Percentiles rank a stretch among this genome's conserved stretches.
These are phyloP conservation scores for Escallonia herrerae DNA, from an alignment of 129 eudicot species.

Conservation along the genomic window DNA sequence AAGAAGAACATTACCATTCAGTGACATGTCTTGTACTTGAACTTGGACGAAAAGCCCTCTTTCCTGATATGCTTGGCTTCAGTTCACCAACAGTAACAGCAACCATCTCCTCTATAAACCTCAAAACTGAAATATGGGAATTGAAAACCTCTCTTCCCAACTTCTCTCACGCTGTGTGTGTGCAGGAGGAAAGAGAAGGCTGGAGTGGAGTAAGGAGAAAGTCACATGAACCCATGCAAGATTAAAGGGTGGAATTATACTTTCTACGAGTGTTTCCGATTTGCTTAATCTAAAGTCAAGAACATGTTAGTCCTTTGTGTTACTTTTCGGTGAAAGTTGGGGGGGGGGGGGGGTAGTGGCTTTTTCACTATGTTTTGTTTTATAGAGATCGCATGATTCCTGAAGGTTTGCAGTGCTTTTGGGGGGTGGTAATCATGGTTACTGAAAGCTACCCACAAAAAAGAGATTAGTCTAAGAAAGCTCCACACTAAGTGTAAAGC, in stretches of 20 bases:
- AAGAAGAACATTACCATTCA: constrained; percentile 56
- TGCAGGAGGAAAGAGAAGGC: constrained; percentile 16
- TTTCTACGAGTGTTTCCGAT: constrained; percentile 43
- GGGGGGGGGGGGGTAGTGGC: constrained; percentile 9
- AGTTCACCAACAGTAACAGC: constrained; percentile 68
- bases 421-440: constrained; percentile 55
- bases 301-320: constrained; percentile 29
- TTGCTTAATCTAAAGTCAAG: constrained; percentile 42
- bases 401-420: constrained; percentile 53
- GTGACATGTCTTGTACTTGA: constrained; percentile 65
- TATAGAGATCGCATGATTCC: constrained; percentile 30
- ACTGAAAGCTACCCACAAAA: constrained; percentile 25
- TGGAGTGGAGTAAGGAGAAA: constrained; percentile 14
- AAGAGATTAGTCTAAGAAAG: constrained; percentile 24
- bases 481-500: constrained; percentile 44
- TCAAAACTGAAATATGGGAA: constrained; percentile 6
- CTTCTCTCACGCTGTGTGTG: constrained; percentile 6
- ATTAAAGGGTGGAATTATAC: constrained; percentile 41
- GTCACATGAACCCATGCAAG: constrained; percentile 58
- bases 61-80: constrained; percentile 92
- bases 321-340: constrained; percentile 90
- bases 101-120: constrained; percentile 48
- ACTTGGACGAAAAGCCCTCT: constrained; percentile 75
- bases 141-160: background rate
- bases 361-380: constrained; percentile 13